Base-by-base conservation (phyloP, 345 rosid genomes). In the Boechera divaricarpa region DNA sequence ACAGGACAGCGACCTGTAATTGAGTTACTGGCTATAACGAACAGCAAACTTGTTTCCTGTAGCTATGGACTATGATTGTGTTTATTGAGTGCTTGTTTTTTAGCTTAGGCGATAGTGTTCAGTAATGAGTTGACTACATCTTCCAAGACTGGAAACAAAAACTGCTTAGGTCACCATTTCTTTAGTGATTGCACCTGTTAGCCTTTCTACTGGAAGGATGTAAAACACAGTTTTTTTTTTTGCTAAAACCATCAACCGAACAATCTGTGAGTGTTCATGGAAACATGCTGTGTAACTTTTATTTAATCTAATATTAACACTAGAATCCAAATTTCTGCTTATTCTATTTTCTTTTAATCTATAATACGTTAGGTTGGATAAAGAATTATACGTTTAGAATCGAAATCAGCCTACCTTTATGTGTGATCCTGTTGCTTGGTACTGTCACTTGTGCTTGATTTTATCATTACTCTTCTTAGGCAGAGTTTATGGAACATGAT, bases 401-500 rank as follows among this genome's bases (percentile, higher is more conserved):
- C 16, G 52, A 53, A 52, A 16, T 60, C 53, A 60, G 45, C 33
- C 53, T 67, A 67, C 38, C 10, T 73, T 49, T 54, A 28, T 73
- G 60, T 18, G 51, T 67, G 36, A 60, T 32, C 51, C 16, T 66
- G 32, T 66, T 72, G 53, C 65, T 31, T 78, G 49, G 58, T 58
- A 33, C 77, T 73, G 52, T 73, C 51, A 62, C 65, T 12, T 61
- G 52, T 54, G 39, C 53, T 68, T 79, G 74, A 68, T 45, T 45
- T 61, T 61, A 41, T 62, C 31, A 29, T 21, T 69, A 6, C 67
- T 57, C 55, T 63, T 82, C 83, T 76, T 84, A 95, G 99, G 99
- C 99, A 28, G 99, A 95, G 85, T 92, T 95, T 86, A 95, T 95
- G 99, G 99, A 95, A 74, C 98, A 88, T 81, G 99, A 91, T 76